These are phyloP conservation scores for Bacidia gigantensis DNA, from an alignment of 495 filamentous ascomycete genomes.

Conservation along the genomic window DNA sequence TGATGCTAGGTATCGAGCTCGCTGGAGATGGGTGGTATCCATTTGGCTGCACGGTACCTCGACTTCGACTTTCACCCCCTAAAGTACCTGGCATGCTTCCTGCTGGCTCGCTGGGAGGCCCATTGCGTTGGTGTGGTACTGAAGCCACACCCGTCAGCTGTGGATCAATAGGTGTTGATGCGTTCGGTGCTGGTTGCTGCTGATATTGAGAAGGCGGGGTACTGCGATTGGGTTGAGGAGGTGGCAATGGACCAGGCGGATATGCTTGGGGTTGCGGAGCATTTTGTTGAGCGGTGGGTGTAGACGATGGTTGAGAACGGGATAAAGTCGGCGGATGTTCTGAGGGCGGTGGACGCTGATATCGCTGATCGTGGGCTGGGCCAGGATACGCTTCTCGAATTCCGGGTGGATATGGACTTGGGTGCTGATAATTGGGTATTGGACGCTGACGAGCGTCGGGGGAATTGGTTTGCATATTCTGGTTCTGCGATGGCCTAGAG, in stretches of 20 bases:
- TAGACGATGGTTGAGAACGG: neutral
- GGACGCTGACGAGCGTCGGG: slow-evolving; percentile 8
- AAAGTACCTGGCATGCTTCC: neutral
- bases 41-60: neutral
- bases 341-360: neutral
- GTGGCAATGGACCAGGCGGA: neutral
- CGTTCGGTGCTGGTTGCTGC: slow-evolving; percentile 5
- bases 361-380: neutral
- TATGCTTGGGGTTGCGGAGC: neutral
- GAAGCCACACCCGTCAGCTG: slow-evolving; percentile 15
- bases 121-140: slow-evolving; percentile 3
- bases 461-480: slow-evolving; percentile 1
- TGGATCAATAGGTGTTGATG: slow-evolving; percentile 19
- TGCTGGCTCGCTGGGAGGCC: slow-evolving; percentile 1
- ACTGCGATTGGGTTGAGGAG: slow-evolving; percentile 10
- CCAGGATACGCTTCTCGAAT: neutral
- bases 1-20: slow-evolving; percentile 38
- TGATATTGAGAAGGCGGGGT: slow-evolving; percentile 10
- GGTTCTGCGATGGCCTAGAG: slow-evolving; percentile 4
- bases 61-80: neutral
- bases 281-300: slow-evolving; percentile 5
- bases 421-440: slow-evolving; percentile 8
- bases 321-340: neutral
- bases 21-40: slow-evolving; percentile 13
- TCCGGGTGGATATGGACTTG: neutral